Conservation (phyloP, 306 rosid genomes). For the Citrullus amarus region DNA sequence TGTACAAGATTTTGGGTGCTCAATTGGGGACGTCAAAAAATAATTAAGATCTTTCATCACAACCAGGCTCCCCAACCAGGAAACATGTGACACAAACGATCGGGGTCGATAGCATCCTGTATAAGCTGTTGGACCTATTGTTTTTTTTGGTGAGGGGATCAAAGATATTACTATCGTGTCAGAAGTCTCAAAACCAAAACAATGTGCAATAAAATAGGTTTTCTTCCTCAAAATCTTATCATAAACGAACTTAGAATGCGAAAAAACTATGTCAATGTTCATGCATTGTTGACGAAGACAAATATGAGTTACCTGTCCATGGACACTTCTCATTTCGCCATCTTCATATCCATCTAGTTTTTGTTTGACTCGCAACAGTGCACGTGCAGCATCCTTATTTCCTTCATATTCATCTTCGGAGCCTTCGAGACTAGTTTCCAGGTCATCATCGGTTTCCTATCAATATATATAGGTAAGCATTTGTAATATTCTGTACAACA, state of each 20-base stretch:
- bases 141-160: not conserved
- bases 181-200: not conserved
- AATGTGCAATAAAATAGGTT: not conserved
- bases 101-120: slow-evolving; percentile 86
- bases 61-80: slow-evolving; percentile 98
- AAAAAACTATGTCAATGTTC: not conserved
- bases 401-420: slow-evolving; percentile 67
- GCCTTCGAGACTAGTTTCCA: slow-evolving; percentile 53
- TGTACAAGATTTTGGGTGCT: not conserved
- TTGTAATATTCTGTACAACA: not conserved
- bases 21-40: not conserved
- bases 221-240: not conserved
- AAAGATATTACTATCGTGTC: not conserved
- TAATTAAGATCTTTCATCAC: slow-evolving; percentile 14
- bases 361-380: slow-evolving; percentile 83
- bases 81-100: slow-evolving; percentile 74
- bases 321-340: slow-evolving; percentile 81
- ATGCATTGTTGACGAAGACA: not conserved
- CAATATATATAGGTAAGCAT: not conserved
- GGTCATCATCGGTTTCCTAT: slow-evolving; percentile 73
- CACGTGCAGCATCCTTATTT: slow-evolving; percentile 91
- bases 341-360: slow-evolving; percentile 94
- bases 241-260: not conserved
- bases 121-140: slow-evolving; percentile 81
- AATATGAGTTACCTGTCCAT: slow-evolving; percentile 63